Base-by-base conservation (phyloP, 192 early-diverging fungal species). In the Thamnidium elegans region DNA sequence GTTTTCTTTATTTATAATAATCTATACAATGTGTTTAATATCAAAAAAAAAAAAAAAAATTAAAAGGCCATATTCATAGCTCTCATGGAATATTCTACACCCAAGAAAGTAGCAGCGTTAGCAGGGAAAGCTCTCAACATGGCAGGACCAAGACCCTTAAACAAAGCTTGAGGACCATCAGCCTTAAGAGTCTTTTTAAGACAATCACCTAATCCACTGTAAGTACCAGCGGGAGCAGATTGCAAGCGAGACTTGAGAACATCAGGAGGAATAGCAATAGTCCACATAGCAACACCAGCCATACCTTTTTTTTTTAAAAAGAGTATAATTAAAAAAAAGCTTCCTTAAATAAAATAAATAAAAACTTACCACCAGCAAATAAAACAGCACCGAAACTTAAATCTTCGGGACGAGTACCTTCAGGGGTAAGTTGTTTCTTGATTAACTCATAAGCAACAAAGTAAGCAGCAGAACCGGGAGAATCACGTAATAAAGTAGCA, bases 221-320 rank as follows among this genome's bases (percentile, higher is more conserved):
- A 95, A 30, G 88, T 91, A 39, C 93, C 93, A 54, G 88, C 81
- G n/a, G 92, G 92, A n/a, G 91, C 81, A 26, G 92, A 78, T 75
- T 95, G 93, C 46, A 92, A 82, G 26, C 90, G 86, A n/a, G 92
- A 94, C 76, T 95, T 95, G 77, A 95, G 80, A 11, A 92, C 90
- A 82, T 95, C 93, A 55, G 91, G 90, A 7, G 92, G 92, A 74
- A 93, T 94, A 36, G 91, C 91, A 78, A 94, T 92, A 53, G 86
- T 83, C 97, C 97, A 99, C 93, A 95, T 99, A 66, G 92, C 91
- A 72, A 99, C 93, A 78, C 95, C 95, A 63, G 97, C 94, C 81
- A 96, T 92, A 73, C 86, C 85, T 26, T 26, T 26, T 26, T n/a
- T 87, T 46, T 45, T 43, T 42, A 62, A 3, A 21, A 30, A 44